phyloP scores from a whole-genome alignment of 768 basidiomycete species.

The Psilocybe tampanensis region DNA sequence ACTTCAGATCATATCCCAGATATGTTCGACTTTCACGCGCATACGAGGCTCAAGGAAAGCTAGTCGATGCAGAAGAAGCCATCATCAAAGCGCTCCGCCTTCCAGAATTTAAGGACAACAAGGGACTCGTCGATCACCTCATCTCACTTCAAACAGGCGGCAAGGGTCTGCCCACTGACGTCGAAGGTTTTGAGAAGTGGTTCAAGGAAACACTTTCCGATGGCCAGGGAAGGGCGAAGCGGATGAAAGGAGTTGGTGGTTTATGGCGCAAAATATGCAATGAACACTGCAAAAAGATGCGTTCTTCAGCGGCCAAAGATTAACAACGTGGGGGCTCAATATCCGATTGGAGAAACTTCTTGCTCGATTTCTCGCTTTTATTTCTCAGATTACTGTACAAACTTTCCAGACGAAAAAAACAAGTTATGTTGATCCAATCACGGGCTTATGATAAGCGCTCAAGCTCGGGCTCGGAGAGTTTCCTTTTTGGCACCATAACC shows the following conservation, averaged over 20 bases:
- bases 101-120: constrained; percentile 12
- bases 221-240: not conserved
- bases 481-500: not conserved
- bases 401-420: not conserved
- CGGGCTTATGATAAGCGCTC: not conserved
- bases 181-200: not conserved
- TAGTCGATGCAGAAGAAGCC: constrained; percentile 15
- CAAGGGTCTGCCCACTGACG: constrained; percentile 13
- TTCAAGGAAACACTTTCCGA: not conserved
- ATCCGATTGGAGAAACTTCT: not conserved
- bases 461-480: not conserved
- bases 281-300: not conserved
- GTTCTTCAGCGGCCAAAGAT: too few relatives aligned
- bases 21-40: constrained; percentile 20
- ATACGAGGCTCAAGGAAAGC: constrained; percentile 13
- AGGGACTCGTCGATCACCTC: constrained; percentile 16
- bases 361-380: not conserved
- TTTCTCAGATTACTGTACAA: not conserved
- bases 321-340: too few relatives aligned
- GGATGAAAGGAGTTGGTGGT: not conserved
- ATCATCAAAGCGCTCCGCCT: constrained; percentile 15
- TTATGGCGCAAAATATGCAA: constrained; percentile 6
- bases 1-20: not conserved
- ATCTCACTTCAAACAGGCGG: constrained; percentile 19
- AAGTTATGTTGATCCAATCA: not conserved